A percentile compares a stretch with the other conserved stretches of the same genome.
Conservation (phyloP, 2,329 filamentous ascomycete species). For the Harringtonia lauricola region DNA sequence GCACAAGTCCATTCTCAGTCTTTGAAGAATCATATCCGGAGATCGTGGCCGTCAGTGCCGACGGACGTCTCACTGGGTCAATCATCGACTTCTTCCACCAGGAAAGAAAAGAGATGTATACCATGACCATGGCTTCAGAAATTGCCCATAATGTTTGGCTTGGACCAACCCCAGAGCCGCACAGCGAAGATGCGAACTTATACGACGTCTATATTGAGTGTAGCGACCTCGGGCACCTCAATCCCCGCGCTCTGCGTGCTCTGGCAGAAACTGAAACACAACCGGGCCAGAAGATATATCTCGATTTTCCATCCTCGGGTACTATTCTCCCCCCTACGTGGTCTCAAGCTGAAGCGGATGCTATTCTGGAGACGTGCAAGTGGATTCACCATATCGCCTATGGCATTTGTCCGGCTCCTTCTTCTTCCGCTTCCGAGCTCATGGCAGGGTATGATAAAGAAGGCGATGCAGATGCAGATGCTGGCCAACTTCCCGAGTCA, state of each 20-base stretch:
- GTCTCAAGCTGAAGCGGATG: constrained; percentile 73
- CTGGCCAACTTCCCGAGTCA: constrained; percentile 27
- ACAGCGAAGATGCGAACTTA: constrained; percentile 42
- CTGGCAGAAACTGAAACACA: constrained; percentile 46
- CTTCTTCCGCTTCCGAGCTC: constrained; percentile 18
- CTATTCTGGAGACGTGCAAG: constrained; percentile 72
- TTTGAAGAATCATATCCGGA: constrained; percentile 62
- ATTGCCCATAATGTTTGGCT: constrained; percentile 86
- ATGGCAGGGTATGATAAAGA: constrained; percentile 23
- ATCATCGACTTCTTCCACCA: constrained; percentile 83
- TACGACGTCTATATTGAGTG: constrained; percentile 86
- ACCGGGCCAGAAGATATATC: constrained; percentile 25
- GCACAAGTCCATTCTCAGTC: constrained; percentile 49
- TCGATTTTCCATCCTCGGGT: constrained; percentile 92
- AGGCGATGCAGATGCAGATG: constrained; percentile 42
- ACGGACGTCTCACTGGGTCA: constrained; percentile 60
- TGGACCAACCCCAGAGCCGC: constrained; percentile 70
- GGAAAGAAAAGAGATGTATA: constrained; percentile 85
- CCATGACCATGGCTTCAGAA: constrained; percentile 81
- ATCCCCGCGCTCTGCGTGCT: constrained; percentile 52
- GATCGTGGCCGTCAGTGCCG: constrained; percentile 64
- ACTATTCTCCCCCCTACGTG: constrained; percentile 78
- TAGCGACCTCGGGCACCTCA: constrained; percentile 70
- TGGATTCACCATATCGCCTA: constrained; percentile 84
- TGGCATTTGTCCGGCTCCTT: constrained; percentile 31